A percentile compares a stretch with the other conserved stretches of the same genome.
Conservation (phyloP, 164 flowering plant genomes). For the Liriodendron chinense region DNA sequence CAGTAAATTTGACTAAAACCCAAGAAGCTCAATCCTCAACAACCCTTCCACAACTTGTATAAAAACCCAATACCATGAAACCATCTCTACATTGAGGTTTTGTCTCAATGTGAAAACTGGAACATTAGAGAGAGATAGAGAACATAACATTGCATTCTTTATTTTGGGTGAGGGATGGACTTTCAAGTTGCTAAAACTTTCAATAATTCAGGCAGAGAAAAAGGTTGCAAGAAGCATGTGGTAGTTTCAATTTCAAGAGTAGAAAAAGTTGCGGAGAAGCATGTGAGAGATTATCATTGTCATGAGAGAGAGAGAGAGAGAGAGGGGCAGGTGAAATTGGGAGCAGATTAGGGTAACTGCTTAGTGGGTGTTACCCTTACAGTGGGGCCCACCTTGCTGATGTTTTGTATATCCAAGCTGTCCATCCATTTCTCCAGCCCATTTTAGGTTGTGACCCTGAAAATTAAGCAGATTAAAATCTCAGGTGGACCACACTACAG, state of each 20-base stretch:
- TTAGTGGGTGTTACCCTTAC: too few relatives aligned
- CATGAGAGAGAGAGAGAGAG: conserved; percentile 5
- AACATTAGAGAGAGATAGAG: not conserved
- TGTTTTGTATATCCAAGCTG: too few relatives aligned
- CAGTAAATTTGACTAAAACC: not conserved
- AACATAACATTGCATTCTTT: not conserved
- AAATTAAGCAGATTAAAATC: too few relatives aligned
- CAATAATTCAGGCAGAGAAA: not conserved
- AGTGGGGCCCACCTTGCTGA: too few relatives aligned
- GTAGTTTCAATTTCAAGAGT: not conserved
- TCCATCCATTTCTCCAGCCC: too few relatives aligned
- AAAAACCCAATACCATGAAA: not conserved
- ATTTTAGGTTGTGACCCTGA: too few relatives aligned
- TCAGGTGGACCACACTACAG: too few relatives aligned
- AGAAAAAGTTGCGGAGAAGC: not conserved
- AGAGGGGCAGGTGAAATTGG: too few relatives aligned
- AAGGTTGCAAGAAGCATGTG: conserved; percentile 1
- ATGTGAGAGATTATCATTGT: conserved; percentile 4
- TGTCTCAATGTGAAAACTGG: not conserved
- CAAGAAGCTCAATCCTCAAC: not conserved
- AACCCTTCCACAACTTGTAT: not conserved
- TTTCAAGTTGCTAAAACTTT: not conserved
- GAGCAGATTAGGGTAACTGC: too few relatives aligned
- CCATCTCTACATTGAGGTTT: not conserved
- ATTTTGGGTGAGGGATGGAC: not conserved